phyloP scores from a whole-genome alignment of 441 rosid genomes.

The Breynia disticha region DNA sequence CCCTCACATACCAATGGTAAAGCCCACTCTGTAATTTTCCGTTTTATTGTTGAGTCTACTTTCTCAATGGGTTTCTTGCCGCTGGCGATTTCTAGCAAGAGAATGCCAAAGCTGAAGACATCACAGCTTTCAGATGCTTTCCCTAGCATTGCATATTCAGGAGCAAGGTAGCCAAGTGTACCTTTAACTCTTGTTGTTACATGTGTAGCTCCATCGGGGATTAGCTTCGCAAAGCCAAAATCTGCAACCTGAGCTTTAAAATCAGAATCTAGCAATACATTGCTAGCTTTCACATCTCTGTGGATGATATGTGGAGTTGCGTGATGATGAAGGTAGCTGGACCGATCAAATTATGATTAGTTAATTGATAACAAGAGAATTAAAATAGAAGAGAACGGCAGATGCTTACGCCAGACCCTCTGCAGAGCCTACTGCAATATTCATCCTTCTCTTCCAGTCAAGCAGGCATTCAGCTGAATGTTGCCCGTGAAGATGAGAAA shows the following conservation, averaged over 20 bases:
- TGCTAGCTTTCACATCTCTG: conserved; percentile 74
- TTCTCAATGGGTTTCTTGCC: conserved; percentile 64
- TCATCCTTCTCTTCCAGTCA: conserved; percentile 73
- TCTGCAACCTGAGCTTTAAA: conserved; percentile 74
- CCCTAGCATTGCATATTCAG: conserved; percentile 70
- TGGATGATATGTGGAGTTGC: conserved; percentile 83
- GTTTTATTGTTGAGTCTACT: conserved; percentile 25
- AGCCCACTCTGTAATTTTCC: conserved; percentile 60
- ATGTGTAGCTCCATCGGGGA: conserved; percentile 75
- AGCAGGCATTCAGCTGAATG: conserved; percentile 80
- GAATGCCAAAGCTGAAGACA: conserved; percentile 74
- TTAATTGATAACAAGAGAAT: conserved; percentile 1
- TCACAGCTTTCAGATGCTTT: conserved; percentile 79
- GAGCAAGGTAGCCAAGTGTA: conserved; percentile 74
- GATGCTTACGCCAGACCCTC: conserved; percentile 77
- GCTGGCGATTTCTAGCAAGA: conserved; percentile 52
- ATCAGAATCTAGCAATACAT: conserved; percentile 57
- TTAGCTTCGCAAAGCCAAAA: conserved; percentile 69
- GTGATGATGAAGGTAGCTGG: conserved; percentile 88
- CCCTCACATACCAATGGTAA: conserved; percentile 39
- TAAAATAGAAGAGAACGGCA: conserved; percentile 5
- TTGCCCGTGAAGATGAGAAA: conserved; percentile 90
- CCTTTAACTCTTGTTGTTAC: conserved; percentile 78
- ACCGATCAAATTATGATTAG: conserved; percentile 17
- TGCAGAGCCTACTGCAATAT: conserved; percentile 75